Evolutionary conservation across 345 rosid genomes (phyloP), one percentile per base, ranked within the genome.

Genomic region (Erodium maritimum): DNA sequence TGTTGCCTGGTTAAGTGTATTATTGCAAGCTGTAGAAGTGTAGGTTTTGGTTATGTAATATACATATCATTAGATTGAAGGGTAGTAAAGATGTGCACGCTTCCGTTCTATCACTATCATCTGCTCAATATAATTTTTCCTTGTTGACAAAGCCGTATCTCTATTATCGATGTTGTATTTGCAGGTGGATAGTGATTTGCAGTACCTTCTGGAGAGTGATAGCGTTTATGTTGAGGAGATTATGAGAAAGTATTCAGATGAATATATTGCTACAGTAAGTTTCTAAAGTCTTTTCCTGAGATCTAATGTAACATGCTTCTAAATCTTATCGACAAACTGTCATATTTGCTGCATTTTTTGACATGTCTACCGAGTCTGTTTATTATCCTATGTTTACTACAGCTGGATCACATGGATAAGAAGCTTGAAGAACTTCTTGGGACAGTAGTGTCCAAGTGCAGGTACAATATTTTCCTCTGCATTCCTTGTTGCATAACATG

Each of bases 401-500:
- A 82, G 83, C 65, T 84, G 23, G 67, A 53, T 17, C 65, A 79
- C 73, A 84, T 82, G 87, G 83, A 82, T 65, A 62, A 23, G 52
- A 69, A 67, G 52, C 79, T 84, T 9, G 87, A 79, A 68, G 70
- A 74, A 57, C 70, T 78, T 67, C 81, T 80, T 55, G 70, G 76
- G 69, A 9, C 61, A 42, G 75, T 76, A 59, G 60, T 67, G 65
- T 63, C 76, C 17, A 73, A 65, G 55, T 80, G 80, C 77, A 77
- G 80, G 80, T 77, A 70, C 19, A 29, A 51, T 48, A 24, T 64
- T 23, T 48, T 52, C 37, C 48, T 21, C 19, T 37, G 5, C 21
- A 25, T 25, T 25, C 7, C 33, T 7, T 25, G 33, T 25, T 25
- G 33, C 33, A 3, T 25, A 2, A 25, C 33, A 2, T 7, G 7